Conservation (phyloP, 2,329 filamentous ascomycete genomes). For the Lanzia echinophila region DNA sequence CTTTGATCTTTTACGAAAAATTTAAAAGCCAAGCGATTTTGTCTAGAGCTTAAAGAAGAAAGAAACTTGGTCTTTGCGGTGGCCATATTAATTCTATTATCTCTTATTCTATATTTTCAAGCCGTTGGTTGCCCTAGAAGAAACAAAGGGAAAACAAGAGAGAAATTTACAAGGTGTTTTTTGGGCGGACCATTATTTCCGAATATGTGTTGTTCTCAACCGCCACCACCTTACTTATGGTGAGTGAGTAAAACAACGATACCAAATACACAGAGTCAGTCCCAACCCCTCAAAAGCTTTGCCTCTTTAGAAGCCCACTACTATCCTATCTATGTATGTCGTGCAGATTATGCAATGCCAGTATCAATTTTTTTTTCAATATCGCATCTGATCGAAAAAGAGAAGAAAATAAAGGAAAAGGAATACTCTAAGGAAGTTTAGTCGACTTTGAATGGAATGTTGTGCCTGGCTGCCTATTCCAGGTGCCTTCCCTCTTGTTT, state of each 20-base stretch:
- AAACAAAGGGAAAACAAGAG: background rate
- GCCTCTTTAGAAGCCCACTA: too few species aligned
- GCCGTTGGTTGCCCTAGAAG: background rate
- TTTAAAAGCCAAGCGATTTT: too few species aligned
- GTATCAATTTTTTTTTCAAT: background rate
- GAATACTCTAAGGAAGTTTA: background rate
- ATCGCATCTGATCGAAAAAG: background rate
- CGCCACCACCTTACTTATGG: background rate
- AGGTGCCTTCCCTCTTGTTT: background rate
- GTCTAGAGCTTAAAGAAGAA: too few species aligned
- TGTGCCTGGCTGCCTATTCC: background rate
- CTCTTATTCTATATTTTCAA: background rate
- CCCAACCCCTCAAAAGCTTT: too few species aligned
- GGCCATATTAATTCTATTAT: background rate
- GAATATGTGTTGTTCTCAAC: background rate
- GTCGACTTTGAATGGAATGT: background rate
- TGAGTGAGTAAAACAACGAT: background rate
- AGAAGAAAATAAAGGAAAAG: background rate
- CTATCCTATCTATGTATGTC: background rate
- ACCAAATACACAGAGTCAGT: too few species aligned
- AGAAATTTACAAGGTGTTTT: too few species aligned
- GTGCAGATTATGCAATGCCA: conserved; percentile 1
- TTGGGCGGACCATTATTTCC: too few species aligned
- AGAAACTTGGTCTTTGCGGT: background rate
- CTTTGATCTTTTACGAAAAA: too few species aligned